A percentile compares a stretch with the other conserved stretches of the same genome.
phyloP scores from a whole-genome alignment of 129 eudicot genomes.

The Calendula officinalis region DNA sequence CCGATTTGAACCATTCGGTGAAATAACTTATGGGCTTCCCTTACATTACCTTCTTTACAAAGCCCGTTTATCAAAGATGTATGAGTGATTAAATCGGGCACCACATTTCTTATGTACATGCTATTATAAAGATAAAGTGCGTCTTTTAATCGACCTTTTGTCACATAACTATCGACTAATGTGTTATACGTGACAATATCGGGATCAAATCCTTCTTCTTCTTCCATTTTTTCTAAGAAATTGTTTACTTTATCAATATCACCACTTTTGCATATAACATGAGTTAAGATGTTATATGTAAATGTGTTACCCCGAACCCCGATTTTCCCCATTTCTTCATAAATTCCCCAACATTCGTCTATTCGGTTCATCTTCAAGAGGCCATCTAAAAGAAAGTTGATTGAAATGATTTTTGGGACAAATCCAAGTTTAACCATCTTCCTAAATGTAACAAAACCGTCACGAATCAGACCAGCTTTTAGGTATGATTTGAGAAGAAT shows the following conservation, averaged over 20 bases:
- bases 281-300: conserved; percentile 79
- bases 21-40: conserved; percentile 69
- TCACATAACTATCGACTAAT: conserved; percentile 63
- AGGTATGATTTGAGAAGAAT: conserved; percentile 79
- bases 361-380: conserved; percentile 49
- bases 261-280: conserved; percentile 64
- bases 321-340: conserved; percentile 57
- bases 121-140: conserved; percentile 71
- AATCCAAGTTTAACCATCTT: conserved; percentile 62
- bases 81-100: conserved; percentile 76
- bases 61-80: conserved; percentile 76
- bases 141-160: conserved; percentile 59
- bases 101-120: conserved; percentile 65
- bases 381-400: conserved; percentile 76
- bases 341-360: conserved; percentile 76
- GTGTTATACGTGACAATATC: conserved; percentile 91
- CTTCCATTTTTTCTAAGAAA: conserved; percentile 89
- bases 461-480: conserved; percentile 52
- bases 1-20: conserved; percentile 65
- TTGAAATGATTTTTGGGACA: conserved; percentile 59
- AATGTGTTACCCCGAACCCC: conserved; percentile 60
- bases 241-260: conserved; percentile 67
- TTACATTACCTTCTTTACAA: conserved; percentile 71
- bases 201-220: conserved; percentile 89
- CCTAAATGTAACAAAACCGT: conserved; percentile 57